Conservation (phyloP, 2,329 filamentous ascomycete genomes). For the Ceratocystis lukuohia region DNA sequence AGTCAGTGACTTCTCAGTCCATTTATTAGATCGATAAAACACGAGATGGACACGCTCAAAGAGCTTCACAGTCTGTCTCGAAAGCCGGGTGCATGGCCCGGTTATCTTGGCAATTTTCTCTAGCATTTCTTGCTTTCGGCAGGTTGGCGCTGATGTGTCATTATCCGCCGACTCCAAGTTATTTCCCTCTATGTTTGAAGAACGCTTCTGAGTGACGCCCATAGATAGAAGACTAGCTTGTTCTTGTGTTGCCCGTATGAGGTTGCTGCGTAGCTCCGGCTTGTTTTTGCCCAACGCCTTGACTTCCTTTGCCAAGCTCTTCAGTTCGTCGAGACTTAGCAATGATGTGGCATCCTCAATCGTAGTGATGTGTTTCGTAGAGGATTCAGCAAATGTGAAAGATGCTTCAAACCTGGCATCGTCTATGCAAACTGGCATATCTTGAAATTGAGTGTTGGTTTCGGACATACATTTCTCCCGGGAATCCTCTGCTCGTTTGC, state of each 20-base stretch:
- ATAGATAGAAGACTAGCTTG: conserved; percentile 64
- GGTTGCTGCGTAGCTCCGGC: conserved; percentile 57
- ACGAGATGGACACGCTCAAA: conserved; percentile 93
- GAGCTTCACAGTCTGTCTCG: conserved; percentile 56
- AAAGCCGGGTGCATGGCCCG: conserved; percentile 74
- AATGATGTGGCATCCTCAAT: conserved; percentile 74
- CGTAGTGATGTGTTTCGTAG: conserved; percentile 56
- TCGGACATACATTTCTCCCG: neutral
- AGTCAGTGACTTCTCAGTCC: conserved; percentile 93
- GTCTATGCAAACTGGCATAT: neutral
- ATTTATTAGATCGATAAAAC: conserved; percentile 90
- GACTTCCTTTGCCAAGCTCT: conserved; percentile 67
- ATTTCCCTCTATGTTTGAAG: conserved; percentile 24
- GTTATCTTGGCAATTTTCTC: conserved; percentile 63
- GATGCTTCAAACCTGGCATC: conserved; percentile 34
- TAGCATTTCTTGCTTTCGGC: conserved; percentile 31
- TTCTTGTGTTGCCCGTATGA: conserved; percentile 58
- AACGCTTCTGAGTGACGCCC: conserved; percentile 25
- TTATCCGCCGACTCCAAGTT: conserved; percentile 17
- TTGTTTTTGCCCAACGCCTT: conserved; percentile 86
- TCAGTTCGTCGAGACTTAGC: conserved; percentile 78
- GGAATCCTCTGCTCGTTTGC: neutral
- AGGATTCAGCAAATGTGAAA: conserved; percentile 72
- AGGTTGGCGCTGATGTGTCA: neutral
- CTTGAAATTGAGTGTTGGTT: neutral